These are phyloP conservation scores for Nicotiana otophora DNA, from an alignment of 257 asterid species.

Conservation along the genomic window DNA sequence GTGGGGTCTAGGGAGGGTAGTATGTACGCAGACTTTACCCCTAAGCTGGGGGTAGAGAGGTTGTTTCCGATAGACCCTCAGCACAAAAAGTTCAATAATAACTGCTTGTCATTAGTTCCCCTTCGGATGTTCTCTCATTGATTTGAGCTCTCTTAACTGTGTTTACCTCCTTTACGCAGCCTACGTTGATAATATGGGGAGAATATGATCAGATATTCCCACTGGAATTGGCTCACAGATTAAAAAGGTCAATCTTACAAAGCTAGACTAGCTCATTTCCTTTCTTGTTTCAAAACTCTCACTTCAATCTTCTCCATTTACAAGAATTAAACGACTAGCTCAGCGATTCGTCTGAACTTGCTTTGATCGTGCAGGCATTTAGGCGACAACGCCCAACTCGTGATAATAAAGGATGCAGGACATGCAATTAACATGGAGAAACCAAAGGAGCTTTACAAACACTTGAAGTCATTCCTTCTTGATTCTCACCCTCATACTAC, in stretches of 20 bases:
- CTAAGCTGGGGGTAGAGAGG: no score
- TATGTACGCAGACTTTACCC: no score
- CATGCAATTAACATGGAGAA: constrained; percentile 78
- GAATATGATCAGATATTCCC: constrained; percentile 75
- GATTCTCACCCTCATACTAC: constrained; percentile 27
- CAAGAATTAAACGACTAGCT: not conserved
- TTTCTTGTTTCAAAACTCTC: not conserved
- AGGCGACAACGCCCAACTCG: constrained; percentile 51
- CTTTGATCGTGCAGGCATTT: constrained; percentile 47
- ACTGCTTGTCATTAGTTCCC: not conserved
- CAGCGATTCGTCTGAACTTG: not conserved
- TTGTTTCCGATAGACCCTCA: no score
- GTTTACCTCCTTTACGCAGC: constrained; percentile 27
- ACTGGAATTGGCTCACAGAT: constrained; percentile 61
- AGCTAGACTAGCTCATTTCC: not conserved
- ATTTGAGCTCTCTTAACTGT: constrained; percentile 4
- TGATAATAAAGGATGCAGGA: constrained; percentile 63
- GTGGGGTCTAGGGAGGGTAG: no score
- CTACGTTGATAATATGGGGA: constrained; percentile 77
- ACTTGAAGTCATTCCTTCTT: constrained; percentile 52
- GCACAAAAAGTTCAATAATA: not conserved
- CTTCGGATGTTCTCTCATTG: not conserved
- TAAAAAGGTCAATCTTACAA: constrained; percentile 41
- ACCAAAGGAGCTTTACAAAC: constrained; percentile 50
- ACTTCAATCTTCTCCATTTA: not conserved